phyloP scores from a whole-genome alignment of 2,329 filamentous ascomycete genomes.

The Paraconiothyrium brasiliense region DNA sequence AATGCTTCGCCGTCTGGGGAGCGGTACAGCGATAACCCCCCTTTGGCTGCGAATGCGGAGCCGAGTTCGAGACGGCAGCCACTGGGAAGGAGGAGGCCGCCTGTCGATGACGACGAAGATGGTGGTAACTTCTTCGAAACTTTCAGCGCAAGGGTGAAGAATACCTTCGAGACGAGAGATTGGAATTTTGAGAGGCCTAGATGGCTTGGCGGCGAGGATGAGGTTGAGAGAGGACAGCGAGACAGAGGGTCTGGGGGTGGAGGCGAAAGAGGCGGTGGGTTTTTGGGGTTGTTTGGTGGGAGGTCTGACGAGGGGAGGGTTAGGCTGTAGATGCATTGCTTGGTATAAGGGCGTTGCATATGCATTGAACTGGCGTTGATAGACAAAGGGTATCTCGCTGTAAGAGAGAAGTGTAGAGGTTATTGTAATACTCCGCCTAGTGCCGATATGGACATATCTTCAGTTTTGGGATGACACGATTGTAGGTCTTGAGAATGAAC shows the following conservation, averaged over 20 bases:
- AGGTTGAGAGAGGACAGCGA: constrained; percentile 21
- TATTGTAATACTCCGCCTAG: neutral
- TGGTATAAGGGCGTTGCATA: neutral
- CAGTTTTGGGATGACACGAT: too few relatives aligned
- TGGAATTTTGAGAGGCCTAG: constrained; percentile 69
- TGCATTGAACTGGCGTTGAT: neutral
- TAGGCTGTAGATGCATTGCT: constrained; percentile 31
- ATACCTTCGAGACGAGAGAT: constrained; percentile 82
- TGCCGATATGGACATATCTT: neutral
- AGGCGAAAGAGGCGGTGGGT: constrained; percentile 28
- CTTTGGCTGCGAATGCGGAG: constrained; percentile 21
- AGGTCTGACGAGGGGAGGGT: constrained; percentile 45
- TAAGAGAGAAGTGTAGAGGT: neutral
- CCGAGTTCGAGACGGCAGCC: constrained; percentile 23
- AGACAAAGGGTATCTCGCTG: neutral
- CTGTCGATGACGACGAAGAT: constrained; percentile 64
- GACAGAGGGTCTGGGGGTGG: constrained; percentile 17
- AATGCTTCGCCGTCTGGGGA: constrained; percentile 27
- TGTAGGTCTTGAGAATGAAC: too few relatives aligned
- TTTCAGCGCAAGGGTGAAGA: constrained; percentile 85
- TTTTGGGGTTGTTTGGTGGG: constrained; percentile 46
- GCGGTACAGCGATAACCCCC: constrained; percentile 36
- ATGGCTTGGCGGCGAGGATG: constrained; percentile 75
- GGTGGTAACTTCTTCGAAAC: constrained; percentile 86
- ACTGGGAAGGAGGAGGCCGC: constrained; percentile 32